Conservation (phyloP, 202 grass and related monocot genomes). For the Schoenoplectus triqueter region DNA sequence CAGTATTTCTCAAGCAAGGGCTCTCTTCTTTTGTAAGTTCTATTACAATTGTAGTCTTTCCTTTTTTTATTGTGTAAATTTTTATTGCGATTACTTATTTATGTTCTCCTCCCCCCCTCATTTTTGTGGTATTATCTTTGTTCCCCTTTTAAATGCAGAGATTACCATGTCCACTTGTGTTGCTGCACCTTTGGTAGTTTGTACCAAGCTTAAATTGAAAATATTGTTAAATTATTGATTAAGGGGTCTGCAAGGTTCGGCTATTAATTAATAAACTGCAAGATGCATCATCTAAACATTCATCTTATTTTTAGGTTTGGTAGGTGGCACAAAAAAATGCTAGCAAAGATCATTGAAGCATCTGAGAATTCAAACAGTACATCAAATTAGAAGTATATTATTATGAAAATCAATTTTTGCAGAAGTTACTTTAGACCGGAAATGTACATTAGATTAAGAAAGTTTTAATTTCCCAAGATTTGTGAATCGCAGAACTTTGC, state of each 20-base stretch:
- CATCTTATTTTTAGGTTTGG: slow-evolving; percentile 16
- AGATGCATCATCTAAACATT: background rate
- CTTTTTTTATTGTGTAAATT: background rate
- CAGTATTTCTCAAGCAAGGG: slow-evolving; percentile 77
- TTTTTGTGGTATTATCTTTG: background rate
- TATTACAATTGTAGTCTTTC: slow-evolving; percentile 32
- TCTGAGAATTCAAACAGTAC: background rate
- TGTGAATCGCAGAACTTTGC: slow-evolving; percentile 20
- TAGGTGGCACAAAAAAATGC: background rate
- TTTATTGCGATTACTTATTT: background rate
- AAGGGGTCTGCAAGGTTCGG: background rate
- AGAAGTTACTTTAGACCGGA: background rate
- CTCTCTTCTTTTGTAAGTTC: slow-evolving; percentile 77
- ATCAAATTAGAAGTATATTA: background rate
- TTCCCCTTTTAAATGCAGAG: background rate
- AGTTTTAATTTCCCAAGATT: background rate
- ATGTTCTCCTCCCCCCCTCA: background rate
- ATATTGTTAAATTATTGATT: slow-evolving; percentile 30
- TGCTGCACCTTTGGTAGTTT: slow-evolving; percentile 6
- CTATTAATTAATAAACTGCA: slow-evolving; percentile 13
- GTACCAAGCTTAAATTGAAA: background rate
- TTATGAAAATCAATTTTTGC: slow-evolving; percentile 12
- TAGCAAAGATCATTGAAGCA: background rate
- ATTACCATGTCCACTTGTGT: background rate
- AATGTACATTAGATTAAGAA: slow-evolving; percentile 3